phyloP scores from a whole-genome alignment of 2,329 filamentous ascomycete species.

The Beauveria rudraprayagi region DNA sequence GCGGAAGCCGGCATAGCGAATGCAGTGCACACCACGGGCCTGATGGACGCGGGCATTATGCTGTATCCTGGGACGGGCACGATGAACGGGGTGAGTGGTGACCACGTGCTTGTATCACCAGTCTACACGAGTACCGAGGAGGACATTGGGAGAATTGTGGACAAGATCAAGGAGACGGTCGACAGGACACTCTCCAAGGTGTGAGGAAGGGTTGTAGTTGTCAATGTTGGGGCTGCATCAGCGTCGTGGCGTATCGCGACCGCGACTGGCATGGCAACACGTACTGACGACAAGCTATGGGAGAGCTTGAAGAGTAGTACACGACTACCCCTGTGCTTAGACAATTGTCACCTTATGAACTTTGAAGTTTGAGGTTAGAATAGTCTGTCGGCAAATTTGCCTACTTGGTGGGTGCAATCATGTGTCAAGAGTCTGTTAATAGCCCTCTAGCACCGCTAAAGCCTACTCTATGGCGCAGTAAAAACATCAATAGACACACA shows the following conservation, averaged over 20 bases:
- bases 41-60: slow-evolving; percentile 36
- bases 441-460: too few relatives aligned
- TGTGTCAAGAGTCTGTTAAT: too few relatives aligned
- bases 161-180: slow-evolving; percentile 14
- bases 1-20: slow-evolving; percentile 23
- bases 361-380: neutral
- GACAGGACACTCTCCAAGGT: slow-evolving; percentile 3
- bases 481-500: too few relatives aligned
- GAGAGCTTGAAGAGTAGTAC: neutral
- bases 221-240: too few relatives aligned
- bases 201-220: neutral
- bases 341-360: neutral
- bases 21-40: slow-evolving; percentile 28
- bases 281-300: neutral
- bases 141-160: slow-evolving; percentile 16
- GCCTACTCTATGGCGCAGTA: too few relatives aligned
- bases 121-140: slow-evolving; percentile 35
- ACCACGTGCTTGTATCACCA: slow-evolving; percentile 23
- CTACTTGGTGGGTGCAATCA: neutral
- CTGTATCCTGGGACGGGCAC: slow-evolving; percentile 31
- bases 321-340: neutral
- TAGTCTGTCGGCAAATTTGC: neutral
- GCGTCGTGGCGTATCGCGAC: neutral
- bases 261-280: neutral
- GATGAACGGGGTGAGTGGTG: slow-evolving; percentile 17